These are phyloP conservation scores for Amylocarpus encephaloides DNA, from an alignment of 2,329 filamentous ascomycete genomes.

Conservation along the genomic window DNA sequence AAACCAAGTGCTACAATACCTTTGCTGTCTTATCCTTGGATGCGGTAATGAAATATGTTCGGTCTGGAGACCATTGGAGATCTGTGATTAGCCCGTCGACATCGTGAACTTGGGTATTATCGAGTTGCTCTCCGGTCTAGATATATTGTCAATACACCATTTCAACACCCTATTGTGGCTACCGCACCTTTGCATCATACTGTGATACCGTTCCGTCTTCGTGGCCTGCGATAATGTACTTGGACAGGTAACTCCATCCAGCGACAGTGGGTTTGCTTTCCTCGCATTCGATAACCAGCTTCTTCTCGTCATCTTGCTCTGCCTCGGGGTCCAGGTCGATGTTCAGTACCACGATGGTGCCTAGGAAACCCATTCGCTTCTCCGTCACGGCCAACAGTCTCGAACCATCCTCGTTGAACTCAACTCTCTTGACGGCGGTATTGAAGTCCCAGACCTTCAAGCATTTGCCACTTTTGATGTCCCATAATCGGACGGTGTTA, in stretches of 20 bases:
- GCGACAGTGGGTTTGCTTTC: conserved; percentile 97
- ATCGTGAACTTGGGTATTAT: conserved; percentile 80
- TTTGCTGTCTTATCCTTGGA: conserved; percentile 98
- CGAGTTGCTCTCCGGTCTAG: conserved; percentile 71
- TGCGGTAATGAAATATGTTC: conserved; percentile 96
- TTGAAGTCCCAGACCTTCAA: conserved; percentile 98
- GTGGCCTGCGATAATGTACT: conserved; percentile 96
- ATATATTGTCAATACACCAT: conserved; percentile 13
- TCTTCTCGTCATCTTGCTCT: conserved; percentile 77
- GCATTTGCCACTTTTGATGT: conserved; percentile 84
- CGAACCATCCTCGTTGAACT: conserved; percentile 91
- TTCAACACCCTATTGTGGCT: neutral
- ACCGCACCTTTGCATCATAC: conserved; percentile 77
- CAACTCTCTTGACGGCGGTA: conserved; percentile 94
- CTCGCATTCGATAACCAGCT: conserved; percentile 83
- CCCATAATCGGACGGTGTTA: conserved; percentile 97
- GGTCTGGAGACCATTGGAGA: conserved; percentile 88
- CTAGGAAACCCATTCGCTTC: conserved; percentile 95
- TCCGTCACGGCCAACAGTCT: conserved; percentile 91
- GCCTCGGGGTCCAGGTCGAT: conserved; percentile 78
- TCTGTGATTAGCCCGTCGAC: conserved; percentile 73
- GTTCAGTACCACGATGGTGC: conserved; percentile 88
- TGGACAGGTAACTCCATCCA: conserved; percentile 88
- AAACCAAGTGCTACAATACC: conserved; percentile 39
- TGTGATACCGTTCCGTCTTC: conserved; percentile 89